These are phyloP conservation scores for Pleurotus tuoliensis DNA, from an alignment of 768 basidiomycete species.

Conservation along the genomic window DNA sequence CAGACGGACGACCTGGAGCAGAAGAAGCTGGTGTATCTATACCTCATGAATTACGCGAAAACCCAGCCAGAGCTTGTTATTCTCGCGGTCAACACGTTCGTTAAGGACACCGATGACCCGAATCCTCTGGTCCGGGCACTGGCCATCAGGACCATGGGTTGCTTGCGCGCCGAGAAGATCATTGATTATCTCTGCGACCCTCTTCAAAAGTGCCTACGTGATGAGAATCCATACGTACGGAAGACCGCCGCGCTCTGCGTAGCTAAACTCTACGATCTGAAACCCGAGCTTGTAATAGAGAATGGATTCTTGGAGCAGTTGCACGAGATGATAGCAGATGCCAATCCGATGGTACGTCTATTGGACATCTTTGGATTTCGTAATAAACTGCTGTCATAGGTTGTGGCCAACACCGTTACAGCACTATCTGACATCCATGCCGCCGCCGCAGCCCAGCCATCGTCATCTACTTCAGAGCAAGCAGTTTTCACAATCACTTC, in stretches of 20 bases:
- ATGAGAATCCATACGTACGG: slow-evolving; percentile 97
- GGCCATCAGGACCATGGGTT: slow-evolving; percentile 97
- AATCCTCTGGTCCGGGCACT: slow-evolving; percentile 96
- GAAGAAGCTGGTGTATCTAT: slow-evolving; percentile 99
- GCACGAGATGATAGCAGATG: slow-evolving; percentile 91
- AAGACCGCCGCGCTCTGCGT: slow-evolving; percentile 98
- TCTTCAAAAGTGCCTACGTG: slow-evolving; percentile 83
- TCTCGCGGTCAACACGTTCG: slow-evolving; percentile 97
- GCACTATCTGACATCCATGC: slow-evolving; percentile 91
- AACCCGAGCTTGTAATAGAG: slow-evolving; percentile 91
- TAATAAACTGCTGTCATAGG: slow-evolving; percentile 43
- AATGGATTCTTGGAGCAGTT: slow-evolving; percentile 89
- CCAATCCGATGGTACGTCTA: slow-evolving; percentile 85
- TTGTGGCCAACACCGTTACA: slow-evolving; percentile 94
- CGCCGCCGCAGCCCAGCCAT: slow-evolving; percentile 57
- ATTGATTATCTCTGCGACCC: slow-evolving; percentile 98
- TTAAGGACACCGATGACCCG: slow-evolving; percentile 94
- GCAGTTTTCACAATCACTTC: slow-evolving; percentile 83
- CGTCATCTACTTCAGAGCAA: slow-evolving; percentile 51
- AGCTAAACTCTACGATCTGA: slow-evolving; percentile 96
- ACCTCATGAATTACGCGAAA: slow-evolving; percentile 99
- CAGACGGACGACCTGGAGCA: slow-evolving; percentile 99
- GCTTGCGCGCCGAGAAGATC: slow-evolving; percentile 96
- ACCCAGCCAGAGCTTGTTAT: slow-evolving; percentile 99
- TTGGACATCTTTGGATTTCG: neutral